Percentiles rank a stretch among this genome's conserved stretches.
Evolutionary conservation across 148 eudicot species (phyloP).

Genomic region (Cornus kousa): DNA sequence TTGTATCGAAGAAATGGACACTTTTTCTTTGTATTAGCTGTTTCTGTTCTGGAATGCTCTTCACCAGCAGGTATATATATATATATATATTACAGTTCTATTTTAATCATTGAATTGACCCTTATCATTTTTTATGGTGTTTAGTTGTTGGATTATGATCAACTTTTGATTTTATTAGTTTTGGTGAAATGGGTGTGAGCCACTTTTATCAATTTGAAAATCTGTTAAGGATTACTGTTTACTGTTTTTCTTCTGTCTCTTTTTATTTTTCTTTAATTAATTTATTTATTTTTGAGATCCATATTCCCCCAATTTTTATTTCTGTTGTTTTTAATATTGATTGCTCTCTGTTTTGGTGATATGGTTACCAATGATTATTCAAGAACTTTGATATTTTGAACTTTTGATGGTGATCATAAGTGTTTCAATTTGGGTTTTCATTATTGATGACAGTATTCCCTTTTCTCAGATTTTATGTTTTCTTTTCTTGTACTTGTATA

Average conservation of each 20-base stretch:
- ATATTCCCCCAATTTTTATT: background rate
- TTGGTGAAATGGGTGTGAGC: background rate
- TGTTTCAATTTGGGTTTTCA: background rate
- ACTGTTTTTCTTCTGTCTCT: background rate
- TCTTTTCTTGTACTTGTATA: background rate
- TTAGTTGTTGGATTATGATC: background rate
- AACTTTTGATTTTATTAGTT: background rate
- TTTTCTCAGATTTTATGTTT: background rate
- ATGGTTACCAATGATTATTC: background rate
- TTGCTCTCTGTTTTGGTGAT: background rate
- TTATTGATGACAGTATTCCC: background rate
- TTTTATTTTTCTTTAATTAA: too few relatives aligned
- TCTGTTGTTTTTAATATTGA: background rate
- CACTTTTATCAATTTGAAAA: background rate
- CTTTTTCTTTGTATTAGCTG: conserved; percentile 55
- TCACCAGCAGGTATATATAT: conserved; percentile 51
- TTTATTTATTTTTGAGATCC: background rate
- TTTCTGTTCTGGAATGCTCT: conserved; percentile 63
- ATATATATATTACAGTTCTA: conserved; percentile 7
- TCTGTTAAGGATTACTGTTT: background rate
- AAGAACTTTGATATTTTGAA: conserved; percentile 1
- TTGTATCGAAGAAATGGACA: conserved; percentile 41
- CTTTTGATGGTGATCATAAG: background rate
- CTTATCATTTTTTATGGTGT: background rate
- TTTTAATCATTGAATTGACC: background rate